Evolutionary conservation across 768 basidiomycete species (phyloP).

Genomic region (Hemileccinum rubropunctum): DNA sequence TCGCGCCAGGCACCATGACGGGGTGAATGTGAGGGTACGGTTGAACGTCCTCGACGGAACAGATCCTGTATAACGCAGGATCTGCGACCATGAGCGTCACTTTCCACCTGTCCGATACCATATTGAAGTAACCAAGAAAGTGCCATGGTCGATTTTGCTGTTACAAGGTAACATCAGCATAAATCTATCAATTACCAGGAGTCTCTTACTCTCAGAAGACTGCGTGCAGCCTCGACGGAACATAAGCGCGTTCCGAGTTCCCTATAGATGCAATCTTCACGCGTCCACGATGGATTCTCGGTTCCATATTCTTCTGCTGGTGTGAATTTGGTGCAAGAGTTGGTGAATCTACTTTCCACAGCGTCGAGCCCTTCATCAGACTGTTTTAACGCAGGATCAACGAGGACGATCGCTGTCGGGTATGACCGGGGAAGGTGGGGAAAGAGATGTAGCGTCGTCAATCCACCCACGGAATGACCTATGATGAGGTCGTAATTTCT

Average conservation of each 20-base stretch:
- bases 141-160: constrained; percentile 21
- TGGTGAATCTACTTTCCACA: background rate
- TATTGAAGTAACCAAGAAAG: constrained; percentile 8
- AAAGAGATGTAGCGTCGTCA: constrained; percentile 5
- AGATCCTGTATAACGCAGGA: constrained; percentile 2
- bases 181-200: too few species aligned
- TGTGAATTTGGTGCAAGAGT: background rate
- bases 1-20: constrained; percentile 11
- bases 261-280: constrained; percentile 2
- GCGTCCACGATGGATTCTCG: constrained; percentile 16
- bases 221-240: constrained; percentile 1
- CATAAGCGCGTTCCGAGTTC: constrained; percentile 13
- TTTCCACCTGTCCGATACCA: constrained; percentile 5
- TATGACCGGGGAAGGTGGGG: constrained; percentile 1
- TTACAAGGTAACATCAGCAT: background rate
- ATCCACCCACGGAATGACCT: constrained; percentile 21
- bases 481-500: constrained; percentile 11
- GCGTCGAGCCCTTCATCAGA: background rate
- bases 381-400: constrained; percentile 15
- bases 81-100: constrained; percentile 20
- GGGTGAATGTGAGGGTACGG: constrained; percentile 13
- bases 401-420: constrained; percentile 15
- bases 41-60: constrained; percentile 9
- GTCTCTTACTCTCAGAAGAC: background rate
- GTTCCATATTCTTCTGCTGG: background rate